Evolutionary conservation across 805 yeast species (phyloP).

Genomic region (Kuraishia capsulata): DNA sequence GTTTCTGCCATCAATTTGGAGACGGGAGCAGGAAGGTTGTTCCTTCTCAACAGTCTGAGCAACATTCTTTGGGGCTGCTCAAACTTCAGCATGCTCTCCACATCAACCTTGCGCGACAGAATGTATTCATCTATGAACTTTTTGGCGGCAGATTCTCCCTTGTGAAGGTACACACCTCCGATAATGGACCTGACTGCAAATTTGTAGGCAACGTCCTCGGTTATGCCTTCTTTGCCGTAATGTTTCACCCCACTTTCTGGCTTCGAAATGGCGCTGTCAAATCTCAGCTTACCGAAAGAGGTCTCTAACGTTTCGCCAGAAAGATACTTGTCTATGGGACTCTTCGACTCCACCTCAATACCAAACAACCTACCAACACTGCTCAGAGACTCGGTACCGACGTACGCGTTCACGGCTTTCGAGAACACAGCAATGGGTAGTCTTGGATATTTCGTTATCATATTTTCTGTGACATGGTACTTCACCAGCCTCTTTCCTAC

Average conservation of each 20-base stretch:
- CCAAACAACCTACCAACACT: constrained; percentile 81
- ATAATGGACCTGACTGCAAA: constrained; percentile 73
- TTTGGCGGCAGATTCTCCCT: constrained; percentile 56
- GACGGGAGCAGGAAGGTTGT: constrained; percentile 64
- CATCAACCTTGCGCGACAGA: constrained; percentile 72
- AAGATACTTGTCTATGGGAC: constrained; percentile 57
- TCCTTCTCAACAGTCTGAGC: constrained; percentile 65
- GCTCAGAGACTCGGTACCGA: constrained; percentile 57
- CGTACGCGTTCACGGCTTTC: constrained; percentile 67
- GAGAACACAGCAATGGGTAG: constrained; percentile 73
- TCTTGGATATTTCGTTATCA: constrained; percentile 77
- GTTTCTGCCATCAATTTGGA: constrained; percentile 86
- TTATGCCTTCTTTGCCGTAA: constrained; percentile 30
- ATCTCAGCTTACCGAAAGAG: constrained; percentile 65
- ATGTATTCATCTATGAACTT: constrained; percentile 67
- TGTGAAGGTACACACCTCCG: constrained; percentile 73
- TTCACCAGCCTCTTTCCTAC: constrained; percentile 75
- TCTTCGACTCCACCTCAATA: constrained; percentile 62
- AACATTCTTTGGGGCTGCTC: constrained; percentile 82
- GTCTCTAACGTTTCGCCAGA: constrained; percentile 60
- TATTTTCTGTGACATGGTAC: constrained; percentile 65
- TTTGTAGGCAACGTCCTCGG: constrained; percentile 37
- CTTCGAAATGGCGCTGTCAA: constrained; percentile 15
- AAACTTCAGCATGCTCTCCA: constrained; percentile 68
- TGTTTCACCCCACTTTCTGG: constrained; percentile 43